Conservation (phyloP, 345 rosid genomes). For the Eucalyptus lansdowneana region DNA sequence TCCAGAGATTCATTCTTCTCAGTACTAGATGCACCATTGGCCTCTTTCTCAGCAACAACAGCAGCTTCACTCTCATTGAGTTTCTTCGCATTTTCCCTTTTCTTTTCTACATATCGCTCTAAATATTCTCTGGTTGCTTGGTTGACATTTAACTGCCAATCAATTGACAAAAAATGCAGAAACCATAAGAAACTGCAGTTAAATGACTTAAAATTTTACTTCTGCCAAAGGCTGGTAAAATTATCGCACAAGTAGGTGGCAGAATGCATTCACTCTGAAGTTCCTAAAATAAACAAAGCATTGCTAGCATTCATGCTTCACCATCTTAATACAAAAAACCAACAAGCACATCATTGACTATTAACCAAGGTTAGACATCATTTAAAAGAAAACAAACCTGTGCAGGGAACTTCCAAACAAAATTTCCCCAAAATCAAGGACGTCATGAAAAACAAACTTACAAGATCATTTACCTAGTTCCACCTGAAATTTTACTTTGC, state of each 20-base stretch:
- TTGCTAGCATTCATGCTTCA: neutral
- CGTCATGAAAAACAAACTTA: neutral
- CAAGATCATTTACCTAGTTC: neutral
- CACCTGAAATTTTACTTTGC: neutral
- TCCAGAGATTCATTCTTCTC: conserved; percentile 28
- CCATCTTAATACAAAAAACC: neutral
- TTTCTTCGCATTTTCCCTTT: conserved; percentile 59
- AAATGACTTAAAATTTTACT: neutral
- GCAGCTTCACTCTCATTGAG: conserved; percentile 35
- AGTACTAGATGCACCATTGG: conserved; percentile 11
- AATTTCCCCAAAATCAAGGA: neutral
- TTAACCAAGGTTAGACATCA: neutral
- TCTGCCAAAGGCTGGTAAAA: neutral
- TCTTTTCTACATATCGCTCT: conserved; percentile 68
- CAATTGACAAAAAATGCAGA: neutral
- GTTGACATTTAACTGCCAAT: conserved; percentile 64
- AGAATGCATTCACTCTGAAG: neutral
- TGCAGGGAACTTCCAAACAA: neutral
- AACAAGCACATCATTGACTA: neutral
- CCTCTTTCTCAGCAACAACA: conserved; percentile 32
- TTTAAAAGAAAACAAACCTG: neutral
- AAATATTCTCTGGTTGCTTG: conserved; percentile 88
- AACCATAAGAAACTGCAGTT: neutral
- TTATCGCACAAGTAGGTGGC: neutral
- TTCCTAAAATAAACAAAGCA: neutral